These are phyloP conservation scores for Penstemon barbatus DNA, from an alignment of 257 asterid genomes.

Conservation along the genomic window DNA sequence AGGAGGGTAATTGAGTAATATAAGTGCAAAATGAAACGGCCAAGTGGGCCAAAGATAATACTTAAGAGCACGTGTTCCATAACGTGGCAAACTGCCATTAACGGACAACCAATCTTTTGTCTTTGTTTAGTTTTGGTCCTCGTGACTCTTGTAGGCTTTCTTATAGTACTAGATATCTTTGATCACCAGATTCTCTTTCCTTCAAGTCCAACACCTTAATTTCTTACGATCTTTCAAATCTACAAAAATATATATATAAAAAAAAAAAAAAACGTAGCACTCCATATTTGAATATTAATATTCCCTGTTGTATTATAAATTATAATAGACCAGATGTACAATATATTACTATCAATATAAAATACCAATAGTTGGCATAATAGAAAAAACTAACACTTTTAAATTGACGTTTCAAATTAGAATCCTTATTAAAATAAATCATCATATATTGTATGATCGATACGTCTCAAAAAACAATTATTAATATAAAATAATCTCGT, in stretches of 20 bases:
- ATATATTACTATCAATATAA: too few species aligned
- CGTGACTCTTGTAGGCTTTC: too few species aligned
- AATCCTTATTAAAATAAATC: too few species aligned
- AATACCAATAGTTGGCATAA: too few species aligned
- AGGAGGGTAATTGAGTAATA: constrained; percentile 6
- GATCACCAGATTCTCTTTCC: neutral
- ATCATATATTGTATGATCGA: too few species aligned
- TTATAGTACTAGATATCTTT: neutral
- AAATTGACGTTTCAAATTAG: too few species aligned
- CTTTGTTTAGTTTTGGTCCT: too few species aligned
- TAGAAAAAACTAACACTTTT: too few species aligned
- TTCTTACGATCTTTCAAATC: neutral
- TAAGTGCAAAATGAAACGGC: constrained; percentile 34
- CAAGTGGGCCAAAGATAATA: constrained; percentile 34
- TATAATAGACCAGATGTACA: too few species aligned
- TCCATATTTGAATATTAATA: neutral
- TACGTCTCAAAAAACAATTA: too few species aligned
- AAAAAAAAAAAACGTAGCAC: neutral
- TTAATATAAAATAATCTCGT: too few species aligned
- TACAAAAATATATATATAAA: neutral
- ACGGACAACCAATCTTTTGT: constrained; percentile 40
- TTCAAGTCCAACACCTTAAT: neutral
- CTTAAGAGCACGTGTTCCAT: constrained; percentile 55
- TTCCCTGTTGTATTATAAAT: too few species aligned
- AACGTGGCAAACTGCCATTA: constrained; percentile 65